Evolutionary conservation across 306 rosid genomes (phyloP).

Genomic region (Lathyrus tuberosus): DNA sequence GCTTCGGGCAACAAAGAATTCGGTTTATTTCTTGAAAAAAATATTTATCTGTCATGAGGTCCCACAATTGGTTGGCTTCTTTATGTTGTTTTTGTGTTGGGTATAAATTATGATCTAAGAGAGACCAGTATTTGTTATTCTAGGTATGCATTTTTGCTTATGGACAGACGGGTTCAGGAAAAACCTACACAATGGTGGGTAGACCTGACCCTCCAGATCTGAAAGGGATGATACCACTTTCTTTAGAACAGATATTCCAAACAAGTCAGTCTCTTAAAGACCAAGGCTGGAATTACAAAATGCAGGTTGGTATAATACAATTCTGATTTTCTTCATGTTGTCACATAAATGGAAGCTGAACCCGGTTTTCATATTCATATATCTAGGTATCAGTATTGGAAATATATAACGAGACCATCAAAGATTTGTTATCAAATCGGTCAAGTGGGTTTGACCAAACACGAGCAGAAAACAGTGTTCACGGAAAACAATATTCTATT

Average conservation of each 20-base stretch:
- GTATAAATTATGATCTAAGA: constrained; percentile 18
- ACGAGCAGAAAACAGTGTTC: constrained; percentile 43
- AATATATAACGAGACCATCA: constrained; percentile 89
- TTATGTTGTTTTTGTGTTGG: constrained; percentile 3
- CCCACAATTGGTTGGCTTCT: not conserved
- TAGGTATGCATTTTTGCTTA: constrained; percentile 98
- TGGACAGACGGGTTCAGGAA: constrained; percentile 97
- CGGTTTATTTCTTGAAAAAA: constrained; percentile 4
- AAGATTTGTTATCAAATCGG: constrained; percentile 75
- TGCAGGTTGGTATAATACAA: constrained; percentile 64
- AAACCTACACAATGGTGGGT: constrained; percentile 97
- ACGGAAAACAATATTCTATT: constrained; percentile 79
- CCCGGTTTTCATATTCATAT: not conserved
- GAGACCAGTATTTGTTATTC: constrained; percentile 40
- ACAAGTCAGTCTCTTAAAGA: constrained; percentile 71
- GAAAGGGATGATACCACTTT: constrained; percentile 92
- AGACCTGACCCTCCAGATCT: constrained; percentile 73
- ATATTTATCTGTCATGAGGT: not conserved
- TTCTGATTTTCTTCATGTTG: constrained; percentile 21
- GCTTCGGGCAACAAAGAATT: constrained; percentile 15
- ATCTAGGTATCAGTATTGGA: constrained; percentile 84
- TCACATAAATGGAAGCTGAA: constrained; percentile 22
- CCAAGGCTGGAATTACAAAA: constrained; percentile 89
- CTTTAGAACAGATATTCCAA: constrained; percentile 88
- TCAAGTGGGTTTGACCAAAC: constrained; percentile 55